Percentiles rank a stretch among this genome's conserved stretches.
Evolutionary conservation across 2,329 filamentous ascomycete species (phyloP).

Genomic region (Colletotrichum acutatum): DNA sequence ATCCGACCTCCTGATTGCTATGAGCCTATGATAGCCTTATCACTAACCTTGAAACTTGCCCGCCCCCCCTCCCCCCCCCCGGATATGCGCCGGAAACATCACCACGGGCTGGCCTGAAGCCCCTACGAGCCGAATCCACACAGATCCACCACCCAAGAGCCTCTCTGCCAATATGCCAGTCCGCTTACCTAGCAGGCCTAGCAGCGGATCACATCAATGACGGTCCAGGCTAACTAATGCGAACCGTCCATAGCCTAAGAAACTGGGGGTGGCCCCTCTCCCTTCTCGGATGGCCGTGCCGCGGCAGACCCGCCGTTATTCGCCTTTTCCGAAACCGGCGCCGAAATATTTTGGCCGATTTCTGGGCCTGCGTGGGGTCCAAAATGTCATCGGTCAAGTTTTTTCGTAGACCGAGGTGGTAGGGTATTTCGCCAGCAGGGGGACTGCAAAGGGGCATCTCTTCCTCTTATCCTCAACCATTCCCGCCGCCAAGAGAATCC

Average conservation of each 20-base stretch:
- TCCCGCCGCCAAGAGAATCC: neutral
- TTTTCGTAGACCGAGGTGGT: constrained; percentile 7
- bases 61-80: too few species aligned
- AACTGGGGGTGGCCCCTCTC: neutral
- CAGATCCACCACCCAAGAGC: neutral
- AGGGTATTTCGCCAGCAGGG: neutral
- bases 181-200: neutral
- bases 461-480: neutral
- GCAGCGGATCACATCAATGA: neutral
- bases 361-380: neutral
- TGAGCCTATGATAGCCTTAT: neutral
- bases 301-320: neutral
- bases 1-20: neutral
- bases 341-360: constrained; percentile 13
- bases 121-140: neutral
- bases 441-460: too few species aligned
- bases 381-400: constrained; percentile 17
- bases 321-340: constrained; percentile 16
- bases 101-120: neutral
- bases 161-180: neutral
- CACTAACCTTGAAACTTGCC: neutral
- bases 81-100: constrained; percentile 11
- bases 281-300: constrained; percentile 5
- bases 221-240: neutral
- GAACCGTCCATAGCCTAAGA: neutral